Evolutionary conservation across 345 rosid genomes (phyloP), one percentile per base, ranked within the genome.

Genomic region (Acer saccharum): DNA sequence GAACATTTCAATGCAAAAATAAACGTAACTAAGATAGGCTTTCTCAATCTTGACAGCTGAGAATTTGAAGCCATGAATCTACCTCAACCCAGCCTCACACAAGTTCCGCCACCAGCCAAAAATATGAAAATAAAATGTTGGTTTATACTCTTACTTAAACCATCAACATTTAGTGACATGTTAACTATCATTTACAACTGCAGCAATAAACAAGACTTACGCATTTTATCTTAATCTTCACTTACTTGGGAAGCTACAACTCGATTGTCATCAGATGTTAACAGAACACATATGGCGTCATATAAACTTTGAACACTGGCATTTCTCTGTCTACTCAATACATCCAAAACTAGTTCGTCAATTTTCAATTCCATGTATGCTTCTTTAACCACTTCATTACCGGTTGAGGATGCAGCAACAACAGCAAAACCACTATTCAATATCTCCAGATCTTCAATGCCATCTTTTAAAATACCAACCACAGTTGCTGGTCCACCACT

Each of bases 241-340:
- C 97, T 87, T 83, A 95, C 97, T 88, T 96, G 90, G 54, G 98
- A 94, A 83, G 99, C 99, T 84, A 91, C 92, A 43, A 92, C 99
- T 43, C 98, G 97, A 83, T 84, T 84, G 71, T 96, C 99, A 87
- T 94, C 98, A 27, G 98, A 89, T 0, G 97, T 91, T 76, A 92
- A 88, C 75, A 96, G 74, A 82, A 86, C 90, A 70, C 89, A 85
- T 71, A 96, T 88, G 21, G 97, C 89, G 66, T 96, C 95, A 60
- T 94, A 96, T 80, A 94, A 20, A 84, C 88, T 83, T 70, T 75
- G 81, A 78, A 89, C 71, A 16, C 81, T 74, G 48, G 76, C 82
- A 77, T 83, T 85, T 81, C 81, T 77, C 81, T 83, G 81, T 71
- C 68, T 64, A 55, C 70, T 87, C 74, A 96, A 76, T 48, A 88